Conservation (phyloP, 2,329 filamentous ascomycete genomes). For the Pseudocercospora eumusae region DNA sequence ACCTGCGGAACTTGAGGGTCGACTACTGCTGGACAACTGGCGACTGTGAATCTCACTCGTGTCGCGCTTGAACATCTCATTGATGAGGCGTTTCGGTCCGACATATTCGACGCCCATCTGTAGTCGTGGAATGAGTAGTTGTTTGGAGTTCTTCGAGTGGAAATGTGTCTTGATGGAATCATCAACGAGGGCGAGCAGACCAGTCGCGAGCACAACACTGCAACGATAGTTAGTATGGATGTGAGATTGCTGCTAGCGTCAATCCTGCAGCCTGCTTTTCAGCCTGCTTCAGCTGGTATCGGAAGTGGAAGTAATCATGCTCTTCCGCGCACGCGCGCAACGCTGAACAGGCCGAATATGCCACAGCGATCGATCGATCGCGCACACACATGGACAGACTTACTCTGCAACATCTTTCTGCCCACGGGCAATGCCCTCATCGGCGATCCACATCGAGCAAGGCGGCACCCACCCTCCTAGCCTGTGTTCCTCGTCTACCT, state of each 20-base stretch:
- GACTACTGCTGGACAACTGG: constrained; percentile 27
- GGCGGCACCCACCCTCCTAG: constrained; percentile 90
- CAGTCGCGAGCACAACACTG: constrained; percentile 87
- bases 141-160: constrained; percentile 58
- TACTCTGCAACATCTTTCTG: constrained; percentile 85
- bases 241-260: constrained; percentile 18
- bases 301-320: not conserved
- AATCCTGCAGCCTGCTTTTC: not conserved
- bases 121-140: constrained; percentile 56
- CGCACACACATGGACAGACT: constrained; percentile 43
- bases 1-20: constrained; percentile 29
- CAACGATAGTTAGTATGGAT: constrained; percentile 25
- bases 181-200: constrained; percentile 82
- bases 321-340: not conserved
- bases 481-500: constrained; percentile 69
- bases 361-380: not conserved
- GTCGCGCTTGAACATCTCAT: constrained; percentile 62
- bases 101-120: constrained; percentile 63
- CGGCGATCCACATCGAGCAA: constrained; percentile 86
- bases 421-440: constrained; percentile 67
- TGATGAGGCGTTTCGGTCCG: constrained; percentile 62
- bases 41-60: constrained; percentile 33
- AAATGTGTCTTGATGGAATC: constrained; percentile 84
- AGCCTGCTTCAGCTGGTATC: not conserved
- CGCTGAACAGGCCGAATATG: not conserved